Percentiles rank a stretch among this genome's conserved stretches.
Evolutionary conservation across 495 filamentous ascomycete species (phyloP).

Genomic region (Penicillium ochrochloron): DNA sequence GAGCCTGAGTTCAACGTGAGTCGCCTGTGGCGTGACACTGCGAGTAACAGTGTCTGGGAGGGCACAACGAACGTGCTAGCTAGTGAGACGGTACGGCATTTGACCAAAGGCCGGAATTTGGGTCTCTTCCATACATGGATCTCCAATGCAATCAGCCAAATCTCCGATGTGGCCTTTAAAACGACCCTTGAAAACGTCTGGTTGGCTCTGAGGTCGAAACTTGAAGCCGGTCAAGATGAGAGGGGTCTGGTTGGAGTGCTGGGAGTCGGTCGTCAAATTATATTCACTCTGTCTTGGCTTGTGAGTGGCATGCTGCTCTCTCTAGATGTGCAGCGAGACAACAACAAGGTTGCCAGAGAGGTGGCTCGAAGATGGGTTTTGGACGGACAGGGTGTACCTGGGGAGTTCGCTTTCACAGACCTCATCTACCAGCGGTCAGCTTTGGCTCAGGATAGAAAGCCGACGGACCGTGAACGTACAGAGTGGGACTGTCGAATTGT

Average conservation of each 20-base stretch:
- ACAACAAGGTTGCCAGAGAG: slow-evolving; percentile 35
- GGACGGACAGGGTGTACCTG: slow-evolving; percentile 36
- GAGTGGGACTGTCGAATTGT: slow-evolving; percentile 41
- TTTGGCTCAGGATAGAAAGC: not conserved
- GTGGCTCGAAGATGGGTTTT: slow-evolving; percentile 41
- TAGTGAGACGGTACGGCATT: slow-evolving; percentile 59
- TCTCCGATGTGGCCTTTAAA: slow-evolving; percentile 12
- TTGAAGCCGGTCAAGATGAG: slow-evolving; percentile 12
- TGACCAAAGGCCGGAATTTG: slow-evolving; percentile 48
- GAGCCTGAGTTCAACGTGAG: slow-evolving; percentile 62
- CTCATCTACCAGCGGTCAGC: slow-evolving; percentile 27
- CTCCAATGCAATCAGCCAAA: slow-evolving; percentile 33
- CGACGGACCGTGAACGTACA: slow-evolving; percentile 2
- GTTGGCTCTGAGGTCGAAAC: slow-evolving; percentile 10
- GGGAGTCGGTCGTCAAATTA: slow-evolving; percentile 33
- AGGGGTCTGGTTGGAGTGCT: slow-evolving; percentile 16
- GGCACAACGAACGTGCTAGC: slow-evolving; percentile 72
- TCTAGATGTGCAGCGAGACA: slow-evolving; percentile 40
- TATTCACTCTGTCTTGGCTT: slow-evolving; percentile 43
- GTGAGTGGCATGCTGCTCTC: slow-evolving; percentile 35
- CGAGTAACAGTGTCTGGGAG: slow-evolving; percentile 71
- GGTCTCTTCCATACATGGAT: slow-evolving; percentile 43
- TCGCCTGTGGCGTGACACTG: slow-evolving; percentile 65
- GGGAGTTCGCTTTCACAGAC: slow-evolving; percentile 40
- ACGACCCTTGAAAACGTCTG: slow-evolving; percentile 24